Evolutionary conservation across 306 rosid genomes (phyloP), one percentile per base, ranked within the genome.

Genomic region (cucumber (Cucumis sativus)): DNA sequence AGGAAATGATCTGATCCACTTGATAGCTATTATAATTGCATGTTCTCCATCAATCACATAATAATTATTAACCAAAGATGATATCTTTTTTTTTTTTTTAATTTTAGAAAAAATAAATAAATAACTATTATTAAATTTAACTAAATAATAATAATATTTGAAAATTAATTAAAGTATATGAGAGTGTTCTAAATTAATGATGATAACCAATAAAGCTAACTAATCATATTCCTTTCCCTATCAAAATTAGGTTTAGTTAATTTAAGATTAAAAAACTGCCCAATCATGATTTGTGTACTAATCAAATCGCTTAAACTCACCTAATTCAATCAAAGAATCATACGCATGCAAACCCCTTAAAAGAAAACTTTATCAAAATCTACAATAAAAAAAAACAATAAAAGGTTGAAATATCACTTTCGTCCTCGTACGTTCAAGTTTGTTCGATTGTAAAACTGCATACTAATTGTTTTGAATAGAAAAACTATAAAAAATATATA

Each of bases 311-410:
- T n/a, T 11, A 69, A 43, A 11, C 57, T 41, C 56, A 47, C 37
- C 1, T 28, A 28, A 40, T 74, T 5, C 54, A 74, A 55, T 37
- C 74, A 66, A 3, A 70, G 14, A 70, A 21, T 47, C 8, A 68
- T 76, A 78, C 77, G 87, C 87, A 80, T 80, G 82, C 87, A 69
- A 45, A 40, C 30, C 8, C 30, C 61, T 74, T 58, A 8, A 65
- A 71, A 66, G 43, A 30, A 0, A 80, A 33, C 74, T 80, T 80
- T 78, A 80, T 74, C 78, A 81, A 78, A 66, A 75, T 23, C 75
- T 74, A 41, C 13, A 68, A 10, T 45, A 10, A 45, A 45, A 45
- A 45, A 45, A 45, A 28, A 28, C 2, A 28, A 28, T 1, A 2
- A 45, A 45, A 45, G 4, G 14, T 45, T 45, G 0, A 45, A 45